Base-by-base conservation (phyloP, 768 basidiomycete species). In the Russula griseocarnosa region DNA sequence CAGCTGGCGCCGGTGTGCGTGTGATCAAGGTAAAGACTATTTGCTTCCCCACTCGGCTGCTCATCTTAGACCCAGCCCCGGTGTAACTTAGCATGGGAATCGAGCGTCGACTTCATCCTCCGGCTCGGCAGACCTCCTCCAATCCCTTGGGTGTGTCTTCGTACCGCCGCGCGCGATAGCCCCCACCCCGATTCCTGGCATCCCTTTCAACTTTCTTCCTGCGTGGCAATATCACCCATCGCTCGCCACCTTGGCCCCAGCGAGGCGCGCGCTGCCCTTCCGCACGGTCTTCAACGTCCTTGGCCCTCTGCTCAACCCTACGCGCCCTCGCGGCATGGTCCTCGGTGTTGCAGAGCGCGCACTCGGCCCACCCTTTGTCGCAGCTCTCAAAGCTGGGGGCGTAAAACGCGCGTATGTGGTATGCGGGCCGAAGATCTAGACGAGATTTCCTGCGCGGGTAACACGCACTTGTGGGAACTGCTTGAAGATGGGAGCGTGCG, bases 281-380 rank as follows among this genome's bases (percentile, higher is more conserved):
- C 88, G 94, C 52, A 98, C 96, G 10, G 87, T 99, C 78, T 98
- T 97, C 83, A 98, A 99, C 76, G 78, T 94, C 63, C 81, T 98
- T 36, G 95, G 97, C 0, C 97, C 96, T 0, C 82, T 98, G 44
- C 88, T 96, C 75, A 98, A 96, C 75, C 97, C 96, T 3, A 87
- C 92, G 0, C 77, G 79, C 10, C 96, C 97, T 3, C 81, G 80
- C 4, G 88, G 92, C 3, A 94, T 98, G 89, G 84, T 98, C 5
- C 80, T 98, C 42, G 96, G 96, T 50, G 88, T 99, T 38, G 89
- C 94, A 10, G 87, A 87, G 63, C 85, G 78, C 54, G 85, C 86
- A 69, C 83, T 99, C 26, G 96, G 95, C 0, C 73, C 77, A 7
- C 86, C 90, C 0, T 98, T 96, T 71, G 94, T 90, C 0, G 77